These are phyloP conservation scores for Thinopyrum elongatum DNA, from an alignment of 176 grass and related monocot genomes.

Conservation along the genomic window DNA sequence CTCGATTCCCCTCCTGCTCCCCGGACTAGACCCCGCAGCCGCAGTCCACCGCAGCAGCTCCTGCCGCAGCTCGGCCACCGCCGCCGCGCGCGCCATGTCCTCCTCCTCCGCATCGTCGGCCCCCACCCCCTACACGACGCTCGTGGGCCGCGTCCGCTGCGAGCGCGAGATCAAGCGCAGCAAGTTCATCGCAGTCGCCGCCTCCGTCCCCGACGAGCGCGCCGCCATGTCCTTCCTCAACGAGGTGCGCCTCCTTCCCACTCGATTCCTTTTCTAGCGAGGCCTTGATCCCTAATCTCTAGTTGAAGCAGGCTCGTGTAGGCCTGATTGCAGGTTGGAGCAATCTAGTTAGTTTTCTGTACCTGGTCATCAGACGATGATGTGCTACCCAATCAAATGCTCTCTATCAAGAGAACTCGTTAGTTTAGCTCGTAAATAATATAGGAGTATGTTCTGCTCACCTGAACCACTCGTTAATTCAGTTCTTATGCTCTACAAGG, in stretches of 20 bases:
- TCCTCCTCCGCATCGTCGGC: conserved; percentile 16
- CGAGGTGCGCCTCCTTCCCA: conserved; percentile 20
- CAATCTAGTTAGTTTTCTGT: not conserved
- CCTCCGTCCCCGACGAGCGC: conserved; percentile 58
- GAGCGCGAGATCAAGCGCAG: conserved; percentile 67
- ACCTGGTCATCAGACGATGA: not conserved
- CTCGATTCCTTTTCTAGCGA: not conserved
- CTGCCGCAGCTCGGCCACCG: not conserved
- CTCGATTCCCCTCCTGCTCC: conserved; percentile 11
- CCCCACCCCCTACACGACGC: conserved; percentile 52
- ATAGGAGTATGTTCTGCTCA: not conserved
- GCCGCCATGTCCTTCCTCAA: conserved; percentile 61
- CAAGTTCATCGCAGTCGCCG: conserved; percentile 68
- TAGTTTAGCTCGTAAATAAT: not conserved
- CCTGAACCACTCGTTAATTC: not conserved
- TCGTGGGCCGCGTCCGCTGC: conserved; percentile 48
- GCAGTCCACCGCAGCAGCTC: conserved; percentile 10
- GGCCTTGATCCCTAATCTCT: not conserved
- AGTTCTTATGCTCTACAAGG: not conserved
- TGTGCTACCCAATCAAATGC: not conserved
- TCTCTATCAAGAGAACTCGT: not conserved
- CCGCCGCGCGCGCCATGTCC: conserved; percentile 35
- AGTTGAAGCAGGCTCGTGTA: not conserved
- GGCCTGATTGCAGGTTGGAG: not conserved
- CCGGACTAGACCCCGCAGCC: not conserved